Evolutionary conservation across 1,139 yeast species (phyloP), one percentile per base, ranked within the genome.

Genomic region (Sugiyamaella japonica): DNA sequence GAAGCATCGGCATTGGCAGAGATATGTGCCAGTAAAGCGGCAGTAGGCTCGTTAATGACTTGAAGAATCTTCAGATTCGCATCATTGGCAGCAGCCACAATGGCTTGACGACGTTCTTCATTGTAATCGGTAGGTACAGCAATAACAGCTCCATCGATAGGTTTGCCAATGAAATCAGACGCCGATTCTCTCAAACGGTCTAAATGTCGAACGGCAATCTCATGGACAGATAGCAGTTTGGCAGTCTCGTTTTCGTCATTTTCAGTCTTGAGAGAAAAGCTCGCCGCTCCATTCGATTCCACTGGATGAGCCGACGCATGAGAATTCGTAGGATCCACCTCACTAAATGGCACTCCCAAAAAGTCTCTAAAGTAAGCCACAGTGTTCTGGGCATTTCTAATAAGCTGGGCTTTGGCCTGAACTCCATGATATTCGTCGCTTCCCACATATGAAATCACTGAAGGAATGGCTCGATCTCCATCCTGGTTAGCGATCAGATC

Each of bases 401-500:
- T 79, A 69, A 93, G 77, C 76, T 95, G 98, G 58, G 90, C 89
- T 67, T 85, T 77, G 59, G 99, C 99, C 77, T 95, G 98, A 61
- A 89, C 86, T 59, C 99, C 99, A 71, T 93, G 97, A 76, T 89
- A 93, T 76, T 93, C 99, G 71, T 93, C 98, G 54, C 81, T 85
- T 60, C 95, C 97, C 59, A 90, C 90, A 72, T 91, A 93, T 13
- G 98, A 85, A 61, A 93, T 79, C 55, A 88, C 88, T 23, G 98
- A 87, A 60, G 98, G 97, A 70, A 93, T 93, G 59, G 95, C 82
- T 77, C 99, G 90, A 75, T 95, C 99, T 72, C 99, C 99, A 70
- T 93, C 99, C 65, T 95, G 97, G 82, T 93, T 93, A 65, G 99
- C 99, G 72, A 93, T 93, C 62, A 93, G 96, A 69, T 93, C 97